A percentile compares a stretch with the other conserved stretches of the same genome.
These are phyloP conservation scores for Cyclanthera cordifolia DNA, from an alignment of 306 rosid genomes.

Conservation along the genomic window DNA sequence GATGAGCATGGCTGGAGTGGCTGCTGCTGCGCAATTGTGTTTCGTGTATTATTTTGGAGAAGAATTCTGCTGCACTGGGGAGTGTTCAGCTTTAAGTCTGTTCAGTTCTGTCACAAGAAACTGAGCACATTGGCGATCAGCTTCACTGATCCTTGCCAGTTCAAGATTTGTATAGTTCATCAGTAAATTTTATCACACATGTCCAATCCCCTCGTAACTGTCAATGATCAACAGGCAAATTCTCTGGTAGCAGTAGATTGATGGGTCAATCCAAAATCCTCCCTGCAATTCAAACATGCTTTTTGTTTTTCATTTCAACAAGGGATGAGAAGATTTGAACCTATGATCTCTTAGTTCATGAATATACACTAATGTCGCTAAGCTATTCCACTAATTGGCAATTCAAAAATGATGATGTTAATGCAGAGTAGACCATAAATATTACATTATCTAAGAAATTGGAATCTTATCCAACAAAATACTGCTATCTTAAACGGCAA, in stretches of 20 bases:
- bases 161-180: not conserved
- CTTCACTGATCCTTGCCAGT: not conserved
- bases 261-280: not conserved
- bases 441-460: not conserved
- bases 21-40: not conserved
- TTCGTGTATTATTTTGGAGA: not conserved
- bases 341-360: too few relatives aligned
- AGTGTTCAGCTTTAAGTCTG: not conserved
- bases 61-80: not conserved
- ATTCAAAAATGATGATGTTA: not conserved
- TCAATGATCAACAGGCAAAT: not conserved
- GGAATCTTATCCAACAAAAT: too few relatives aligned
- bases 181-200: not conserved
- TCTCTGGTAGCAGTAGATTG: not conserved
- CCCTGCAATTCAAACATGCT: not conserved
- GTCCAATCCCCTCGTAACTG: not conserved
- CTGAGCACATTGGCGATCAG: not conserved
- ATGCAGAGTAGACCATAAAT: not conserved
- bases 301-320: too few relatives aligned
- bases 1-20: not conserved
- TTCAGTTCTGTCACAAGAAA: conserved; percentile 2
- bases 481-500: too few relatives aligned
- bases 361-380: too few relatives aligned
- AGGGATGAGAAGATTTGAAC: too few relatives aligned
- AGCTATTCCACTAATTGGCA: too few relatives aligned